phyloP scores from a whole-genome alignment of 2,329 filamentous ascomycete species.

The Huntiella abstrusa region DNA sequence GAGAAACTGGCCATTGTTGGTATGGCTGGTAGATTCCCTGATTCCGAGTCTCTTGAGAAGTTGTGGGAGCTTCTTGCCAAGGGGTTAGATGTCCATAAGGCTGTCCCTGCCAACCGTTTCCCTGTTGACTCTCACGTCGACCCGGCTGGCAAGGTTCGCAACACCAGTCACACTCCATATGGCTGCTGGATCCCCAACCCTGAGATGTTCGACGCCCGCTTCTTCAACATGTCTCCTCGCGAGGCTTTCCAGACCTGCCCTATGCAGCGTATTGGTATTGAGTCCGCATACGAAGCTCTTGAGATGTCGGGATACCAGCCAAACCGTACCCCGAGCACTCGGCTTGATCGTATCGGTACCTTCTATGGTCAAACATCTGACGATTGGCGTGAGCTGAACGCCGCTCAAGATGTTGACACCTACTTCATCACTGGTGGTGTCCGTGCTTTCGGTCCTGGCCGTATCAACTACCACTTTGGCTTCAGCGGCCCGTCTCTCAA shows the following conservation, averaged over 20 bases:
- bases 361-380: slow-evolving; percentile 64
- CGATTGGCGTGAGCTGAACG: slow-evolving; percentile 64
- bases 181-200: slow-evolving; percentile 54
- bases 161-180: slow-evolving; percentile 49
- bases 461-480: slow-evolving; percentile 66
- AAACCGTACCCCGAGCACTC: slow-evolving; percentile 47
- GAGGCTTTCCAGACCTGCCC: slow-evolving; percentile 62
- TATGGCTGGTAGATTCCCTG: slow-evolving; percentile 26
- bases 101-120: slow-evolving; percentile 47
- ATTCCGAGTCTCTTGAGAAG: slow-evolving; percentile 21
- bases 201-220: slow-evolving; percentile 54
- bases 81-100: slow-evolving; percentile 46
- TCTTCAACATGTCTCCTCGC: slow-evolving; percentile 70
- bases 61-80: slow-evolving; percentile 48
- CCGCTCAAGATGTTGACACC: slow-evolving; percentile 43
- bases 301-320: slow-evolving; percentile 57
- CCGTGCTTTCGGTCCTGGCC: slow-evolving; percentile 31
- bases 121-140: slow-evolving; percentile 49
- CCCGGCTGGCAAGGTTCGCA: slow-evolving; percentile 45
- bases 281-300: slow-evolving; percentile 62
- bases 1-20: slow-evolving; percentile 73
- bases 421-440: slow-evolving; percentile 33
- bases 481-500: slow-evolving; percentile 56
- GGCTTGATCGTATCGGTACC: slow-evolving; percentile 39
- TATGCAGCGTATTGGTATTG: slow-evolving; percentile 52